phyloP scores from a whole-genome alignment of 192 early-diverging fungal genomes.

The Mortierella antarctica region DNA sequence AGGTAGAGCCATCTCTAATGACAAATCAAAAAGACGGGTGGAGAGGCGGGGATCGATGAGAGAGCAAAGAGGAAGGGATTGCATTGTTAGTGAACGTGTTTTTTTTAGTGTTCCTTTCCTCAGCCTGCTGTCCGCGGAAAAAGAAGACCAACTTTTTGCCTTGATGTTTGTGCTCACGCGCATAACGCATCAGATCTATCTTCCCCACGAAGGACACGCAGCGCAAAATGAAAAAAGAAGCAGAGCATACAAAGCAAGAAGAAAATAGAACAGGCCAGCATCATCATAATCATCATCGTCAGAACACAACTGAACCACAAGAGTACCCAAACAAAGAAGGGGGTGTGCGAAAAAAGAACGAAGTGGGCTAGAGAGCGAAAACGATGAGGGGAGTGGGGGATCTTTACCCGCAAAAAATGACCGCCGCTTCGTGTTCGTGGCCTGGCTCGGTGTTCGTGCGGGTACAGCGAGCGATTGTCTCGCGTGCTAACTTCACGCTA shows the following conservation, averaged over 20 bases:
- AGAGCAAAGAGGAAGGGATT: background rate
- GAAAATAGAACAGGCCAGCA: too few relatives aligned
- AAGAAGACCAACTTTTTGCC: too few relatives aligned
- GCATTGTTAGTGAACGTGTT: background rate
- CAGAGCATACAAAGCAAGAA: too few relatives aligned
- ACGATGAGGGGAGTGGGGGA: background rate
- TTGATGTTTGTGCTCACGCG: too few relatives aligned
- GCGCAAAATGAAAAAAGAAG: too few relatives aligned
- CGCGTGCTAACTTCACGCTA: slow-evolving; percentile 21
- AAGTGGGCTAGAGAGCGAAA: background rate
- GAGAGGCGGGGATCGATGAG: too few relatives aligned
- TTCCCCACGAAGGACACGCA: too few relatives aligned
- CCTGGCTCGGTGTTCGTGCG: slow-evolving; percentile 18
- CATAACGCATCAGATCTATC: too few relatives aligned
- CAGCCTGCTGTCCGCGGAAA: too few relatives aligned
- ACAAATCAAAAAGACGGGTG: background rate
- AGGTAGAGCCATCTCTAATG: slow-evolving; percentile 34
- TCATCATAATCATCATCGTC: too few relatives aligned
- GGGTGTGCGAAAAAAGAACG: background rate
- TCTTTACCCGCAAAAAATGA: slow-evolving; percentile 41
- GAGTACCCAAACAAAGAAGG: background rate
- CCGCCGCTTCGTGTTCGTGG: slow-evolving; percentile 27
- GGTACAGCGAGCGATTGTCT: slow-evolving; percentile 29
- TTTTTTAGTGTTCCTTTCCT: too few relatives aligned
- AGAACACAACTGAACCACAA: background rate